phyloP scores from a whole-genome alignment of 345 rosid genomes.

The Camelina neglecta region DNA sequence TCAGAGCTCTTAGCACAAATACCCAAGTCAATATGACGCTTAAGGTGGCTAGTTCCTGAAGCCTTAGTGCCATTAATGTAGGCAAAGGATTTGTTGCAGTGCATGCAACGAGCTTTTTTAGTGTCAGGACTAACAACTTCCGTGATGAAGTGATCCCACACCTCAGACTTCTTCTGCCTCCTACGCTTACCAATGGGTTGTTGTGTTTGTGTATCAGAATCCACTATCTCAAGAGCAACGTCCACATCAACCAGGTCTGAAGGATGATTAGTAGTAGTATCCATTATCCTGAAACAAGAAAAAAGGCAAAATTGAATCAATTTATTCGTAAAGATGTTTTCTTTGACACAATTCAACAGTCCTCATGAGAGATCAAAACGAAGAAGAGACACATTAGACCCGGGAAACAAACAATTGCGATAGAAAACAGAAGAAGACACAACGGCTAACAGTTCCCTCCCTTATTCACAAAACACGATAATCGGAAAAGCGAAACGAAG shows the following conservation, averaged over 20 bases:
- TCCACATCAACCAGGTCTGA: conserved; percentile 1
- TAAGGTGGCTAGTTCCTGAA: conserved; percentile 97
- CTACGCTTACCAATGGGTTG: conserved; percentile 57
- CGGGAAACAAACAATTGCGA: not conserved
- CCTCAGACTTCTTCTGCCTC: conserved; percentile 81
- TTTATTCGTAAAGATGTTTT: not conserved
- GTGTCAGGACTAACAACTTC: conserved; percentile 62
- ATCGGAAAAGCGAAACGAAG: conserved; percentile 2
- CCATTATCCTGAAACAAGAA: conserved; percentile 36
- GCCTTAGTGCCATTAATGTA: conserved; percentile 70
- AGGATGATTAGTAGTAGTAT: not conserved
- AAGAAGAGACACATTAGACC: conserved; percentile 5
- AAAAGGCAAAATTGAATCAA: conserved; percentile 7
- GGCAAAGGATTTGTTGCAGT: conserved; percentile 83
- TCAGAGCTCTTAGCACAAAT: conserved; percentile 67
- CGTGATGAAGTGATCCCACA: conserved; percentile 90
- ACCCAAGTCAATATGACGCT: conserved; percentile 84
- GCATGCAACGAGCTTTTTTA: conserved; percentile 77
- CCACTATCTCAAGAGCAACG: conserved; percentile 18
- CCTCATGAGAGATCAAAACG: not conserved
- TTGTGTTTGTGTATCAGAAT: conserved; percentile 44
- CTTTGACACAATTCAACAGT: not conserved
- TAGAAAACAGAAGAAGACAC: not conserved
- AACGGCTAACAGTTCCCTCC: not conserved
- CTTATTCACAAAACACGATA: not conserved